Percentiles rank a stretch among this genome's conserved stretches.
Evolutionary conservation across 2,329 filamentous ascomycete species (phyloP).

Genomic region (Trichoderma arundinaceum): DNA sequence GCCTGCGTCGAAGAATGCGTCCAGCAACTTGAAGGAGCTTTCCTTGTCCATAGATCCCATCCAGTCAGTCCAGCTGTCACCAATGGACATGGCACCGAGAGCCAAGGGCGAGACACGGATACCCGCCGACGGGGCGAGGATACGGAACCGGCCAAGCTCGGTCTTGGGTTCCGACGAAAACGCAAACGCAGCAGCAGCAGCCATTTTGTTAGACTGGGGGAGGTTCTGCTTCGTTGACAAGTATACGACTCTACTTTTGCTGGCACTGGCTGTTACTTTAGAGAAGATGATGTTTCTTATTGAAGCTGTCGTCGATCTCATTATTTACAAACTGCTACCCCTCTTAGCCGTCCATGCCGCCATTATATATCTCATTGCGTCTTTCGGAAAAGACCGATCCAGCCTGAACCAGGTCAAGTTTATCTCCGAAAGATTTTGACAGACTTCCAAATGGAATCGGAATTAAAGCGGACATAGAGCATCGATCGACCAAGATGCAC

Average conservation of each 20-base stretch:
- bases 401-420: neutral
- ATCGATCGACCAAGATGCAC: neutral
- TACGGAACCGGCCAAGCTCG: slow-evolving; percentile 1
- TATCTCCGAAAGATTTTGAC: slow-evolving; percentile 12
- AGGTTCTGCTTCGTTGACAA: neutral
- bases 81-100: slow-evolving; percentile 28
- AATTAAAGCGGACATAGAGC: slow-evolving; percentile 24
- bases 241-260: neutral
- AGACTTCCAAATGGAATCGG: neutral
- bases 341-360: neutral
- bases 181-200: neutral
- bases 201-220: neutral
- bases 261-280: neutral
- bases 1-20: slow-evolving; percentile 45
- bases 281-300: neutral
- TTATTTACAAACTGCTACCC: neutral
- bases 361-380: slow-evolving; percentile 20
- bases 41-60: slow-evolving; percentile 25
- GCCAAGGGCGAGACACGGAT: slow-evolving; percentile 22
- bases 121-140: slow-evolving; percentile 4
- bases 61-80: slow-evolving; percentile 7
- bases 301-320: neutral
- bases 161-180: slow-evolving; percentile 6
- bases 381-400: neutral
- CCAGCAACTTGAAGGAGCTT: slow-evolving; percentile 22